These are phyloP conservation scores for Geranium brycei DNA, from an alignment of 345 rosid species.

Conservation along the genomic window DNA sequence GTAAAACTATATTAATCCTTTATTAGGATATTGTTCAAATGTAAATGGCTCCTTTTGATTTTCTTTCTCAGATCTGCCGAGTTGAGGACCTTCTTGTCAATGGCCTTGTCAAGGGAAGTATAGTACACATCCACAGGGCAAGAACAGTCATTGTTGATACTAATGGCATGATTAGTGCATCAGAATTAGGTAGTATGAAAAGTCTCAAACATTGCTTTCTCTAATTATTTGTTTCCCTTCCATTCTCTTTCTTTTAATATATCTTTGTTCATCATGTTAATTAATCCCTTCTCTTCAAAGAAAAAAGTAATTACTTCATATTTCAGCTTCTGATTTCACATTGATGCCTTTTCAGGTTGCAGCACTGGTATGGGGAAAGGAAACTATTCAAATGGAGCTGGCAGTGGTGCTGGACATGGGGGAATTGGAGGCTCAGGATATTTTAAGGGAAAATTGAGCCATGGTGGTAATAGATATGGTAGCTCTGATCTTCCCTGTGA, in stretches of 20 bases:
- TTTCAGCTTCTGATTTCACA: constrained; percentile 13
- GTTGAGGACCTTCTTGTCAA: constrained; percentile 89
- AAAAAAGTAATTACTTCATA: not conserved
- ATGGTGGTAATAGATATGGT: constrained; percentile 74
- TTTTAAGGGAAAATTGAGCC: constrained; percentile 67
- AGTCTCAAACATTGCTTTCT: constrained; percentile 5
- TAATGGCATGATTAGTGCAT: constrained; percentile 63
- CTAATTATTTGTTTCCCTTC: constrained; percentile 2
- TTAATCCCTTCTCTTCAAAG: constrained; percentile 2
- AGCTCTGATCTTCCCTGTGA: constrained; percentile 88
- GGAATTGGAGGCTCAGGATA: constrained; percentile 88
- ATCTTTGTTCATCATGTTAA: constrained; percentile 7
- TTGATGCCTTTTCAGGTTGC: constrained; percentile 51
- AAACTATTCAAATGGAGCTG: constrained; percentile 73
- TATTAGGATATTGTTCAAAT: not conserved
- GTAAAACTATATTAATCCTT: not conserved
- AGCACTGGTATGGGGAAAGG: constrained; percentile 82
- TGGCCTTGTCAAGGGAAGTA: constrained; percentile 80
- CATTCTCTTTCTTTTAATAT: constrained; percentile 5
- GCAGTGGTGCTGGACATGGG: constrained; percentile 98
- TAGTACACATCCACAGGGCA: constrained; percentile 88
- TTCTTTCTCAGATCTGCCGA: constrained; percentile 66
- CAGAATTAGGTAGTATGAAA: constrained; percentile 57
- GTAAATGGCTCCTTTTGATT: not conserved
- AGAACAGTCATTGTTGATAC: constrained; percentile 59